Evolutionary conservation across 1,139 yeast species (phyloP), one percentile per base, ranked within the genome.

Genomic region (Hyphopichia wangnamkhiaoensis): DNA sequence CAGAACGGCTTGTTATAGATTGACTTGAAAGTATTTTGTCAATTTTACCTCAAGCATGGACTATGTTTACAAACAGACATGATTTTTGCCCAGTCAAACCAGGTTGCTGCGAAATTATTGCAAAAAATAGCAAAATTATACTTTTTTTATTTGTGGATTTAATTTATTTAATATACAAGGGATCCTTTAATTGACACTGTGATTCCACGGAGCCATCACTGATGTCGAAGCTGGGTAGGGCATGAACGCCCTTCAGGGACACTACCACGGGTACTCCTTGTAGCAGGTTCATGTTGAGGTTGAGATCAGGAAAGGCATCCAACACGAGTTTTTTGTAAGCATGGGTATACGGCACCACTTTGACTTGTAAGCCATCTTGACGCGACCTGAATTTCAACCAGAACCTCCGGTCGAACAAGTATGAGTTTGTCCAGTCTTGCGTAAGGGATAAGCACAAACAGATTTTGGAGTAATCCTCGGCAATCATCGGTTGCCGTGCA

Each of bases 361-460:
- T 37, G 0, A 46, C 37, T n/a, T n/a, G n/a, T n/a, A n/a, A 2
- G n/a, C 10, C 27, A 3, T 34, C 45, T 15, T 4, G 25, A 10
- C 33, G 20, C 26, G 44, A 44, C 25, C 34, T 43, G 21, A 62
- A 43, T 21, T 63, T 46, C 12, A 73, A 29, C 69, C 71, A 65
- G 43, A 60, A 63, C 33, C 78, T 47, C 30, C 61, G 52, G 42
- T 71, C 77, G 41, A 65, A 70, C 3, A 58, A 41, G 0, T 48
- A 33, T 76, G 76, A 71, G 0, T 52, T 40, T 6, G 54, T 37
- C 60, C 61, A 58, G 5, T 37, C 32, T 6, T 36, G 29, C 4
- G 34, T 19, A 5, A 51, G 30, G 1, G 33, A 27, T 3, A 32
- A 13, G 1, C 35, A 32, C 4, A 43, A 26, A 5, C 42, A 36